Base-by-base conservation (phyloP, 2,329 filamentous ascomycete genomes). In the Fusarium sterilihyphosum region DNA sequence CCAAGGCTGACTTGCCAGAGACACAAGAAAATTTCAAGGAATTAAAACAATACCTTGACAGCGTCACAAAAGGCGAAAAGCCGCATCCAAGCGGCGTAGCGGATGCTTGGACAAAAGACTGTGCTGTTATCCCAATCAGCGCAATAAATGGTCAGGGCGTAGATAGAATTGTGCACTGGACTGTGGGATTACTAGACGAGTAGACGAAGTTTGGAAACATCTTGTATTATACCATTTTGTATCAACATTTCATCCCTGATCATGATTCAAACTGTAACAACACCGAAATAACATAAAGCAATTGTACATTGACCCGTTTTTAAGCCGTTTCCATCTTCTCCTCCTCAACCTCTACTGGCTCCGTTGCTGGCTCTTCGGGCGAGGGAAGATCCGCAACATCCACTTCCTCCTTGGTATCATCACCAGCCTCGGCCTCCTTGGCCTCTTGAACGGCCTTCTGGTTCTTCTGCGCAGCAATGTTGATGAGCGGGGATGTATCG, bases 81-180 rank as follows among this genome's bases (percentile, higher is more conserved):
- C 85, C 87, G 35, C 96, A 98, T 82, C 96, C 95, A 0, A 95
- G 93, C 75, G 90, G 88, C 11, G 85, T 91, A 35, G 84, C 87
- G 61, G 84, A 83, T 7, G 86, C 86, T 14, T 89, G 92, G 92
- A 83, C 85, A 80, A 82, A 87, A 83, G 83, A 91, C 86, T 88
- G 93, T 38, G 86, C 89, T 29, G 93, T 90, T 26, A 91, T 98
- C 68, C 96, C 96, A 0, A 91, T 98, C 54, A 97, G 95, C 81
- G 96, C 96, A 54, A 97, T 98, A 71, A 90, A 92, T 66, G 94
- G 93, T 10, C 92, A 98, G 81, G 95, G 96, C 7, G 92, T 97
- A 14, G 90, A 94, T 61, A 86, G 88, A 50, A 91, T 96, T 64
- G 88, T 93, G 26, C 90, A 94, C 77, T 91, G 93, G 86, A 92